phyloP scores from a whole-genome alignment of 225 moss, liverwort and hornwort genomes.

The Anthoceros angustus region DNA sequence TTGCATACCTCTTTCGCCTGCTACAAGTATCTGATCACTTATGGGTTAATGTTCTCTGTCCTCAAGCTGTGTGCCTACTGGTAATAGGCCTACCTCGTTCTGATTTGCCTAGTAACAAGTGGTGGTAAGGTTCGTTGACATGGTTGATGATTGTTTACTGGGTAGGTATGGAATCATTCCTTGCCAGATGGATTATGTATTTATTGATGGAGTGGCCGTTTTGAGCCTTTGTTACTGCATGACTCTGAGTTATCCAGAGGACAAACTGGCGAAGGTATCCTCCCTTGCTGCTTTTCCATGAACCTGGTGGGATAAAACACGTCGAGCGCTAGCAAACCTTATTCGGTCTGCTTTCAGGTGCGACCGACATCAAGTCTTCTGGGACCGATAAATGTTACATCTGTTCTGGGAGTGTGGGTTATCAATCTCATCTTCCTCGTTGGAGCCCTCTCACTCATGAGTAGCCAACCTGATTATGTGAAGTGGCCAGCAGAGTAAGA shows the following conservation, averaged over 20 bases:
- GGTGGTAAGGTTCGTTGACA: neutral
- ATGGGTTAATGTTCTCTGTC: conserved; percentile 74
- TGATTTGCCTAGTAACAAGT: neutral
- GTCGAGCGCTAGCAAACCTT: neutral
- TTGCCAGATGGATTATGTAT: conserved; percentile 45
- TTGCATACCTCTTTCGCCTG: conserved; percentile 78
- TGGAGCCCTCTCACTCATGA: conserved; percentile 36
- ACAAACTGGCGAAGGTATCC: conserved; percentile 56
- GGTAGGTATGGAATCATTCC: conserved; percentile 44
- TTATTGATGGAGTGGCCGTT: conserved; percentile 56
- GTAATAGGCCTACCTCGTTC: conserved; percentile 13
- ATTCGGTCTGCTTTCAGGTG: conserved; percentile 20
- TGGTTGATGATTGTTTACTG: neutral
- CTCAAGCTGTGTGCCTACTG: conserved; percentile 74
- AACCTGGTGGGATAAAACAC: conserved; percentile 4
- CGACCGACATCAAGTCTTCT: conserved; percentile 76
- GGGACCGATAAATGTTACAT: conserved; percentile 43
- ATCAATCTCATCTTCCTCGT: conserved; percentile 48
- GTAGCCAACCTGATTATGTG: conserved; percentile 27
- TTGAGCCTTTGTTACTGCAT: conserved; percentile 45
- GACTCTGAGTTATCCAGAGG: conserved; percentile 42
- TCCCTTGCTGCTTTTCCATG: neutral
- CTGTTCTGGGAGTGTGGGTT: conserved; percentile 59
- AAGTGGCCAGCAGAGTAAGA: conserved; percentile 39
- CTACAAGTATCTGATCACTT: conserved; percentile 66